Evolutionary conservation across 2,329 filamentous ascomycete species (phyloP), one percentile per base, ranked within the genome.

Genomic region (Didymella pomorum): DNA sequence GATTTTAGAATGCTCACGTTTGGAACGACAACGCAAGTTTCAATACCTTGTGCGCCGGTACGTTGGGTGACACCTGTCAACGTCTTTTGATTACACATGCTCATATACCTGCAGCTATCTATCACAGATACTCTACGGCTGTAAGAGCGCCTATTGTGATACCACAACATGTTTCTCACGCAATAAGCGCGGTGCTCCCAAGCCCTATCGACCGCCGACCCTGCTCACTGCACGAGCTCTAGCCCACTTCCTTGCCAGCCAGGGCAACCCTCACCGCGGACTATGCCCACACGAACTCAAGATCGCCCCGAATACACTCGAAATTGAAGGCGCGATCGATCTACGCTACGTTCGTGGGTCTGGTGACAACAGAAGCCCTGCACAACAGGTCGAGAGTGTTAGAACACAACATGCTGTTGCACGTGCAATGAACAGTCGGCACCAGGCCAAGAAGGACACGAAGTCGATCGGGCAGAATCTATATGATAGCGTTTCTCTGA

Each of bases 81-180:
- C 10, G 33, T 50, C 8, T 29, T n/a, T 7, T 23, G 29, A 29
- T 50, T 31, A 45, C 29, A 21, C 8, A 35, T 21, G 35, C 47
- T 58, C 21, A 56, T 50, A 41, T 41, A 33, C 53, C 18, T 21
- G 21, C 63, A 94, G 91, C 69, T 96, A 91, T 72, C 87, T 93
- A 48, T 81, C 86, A 31, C 93, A 97, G 77, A 85, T 97, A n/a
- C 86, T 92, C 56, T 85, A 90, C 64, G 93, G 93, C 63, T 97
- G 93, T 73, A 86, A 86, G 61, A 86, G 85, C 63, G 79, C 83
- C 52, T 80, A 83, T 50, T 97, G 93, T 77, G 82, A 81, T 33
- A 94, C 88, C 1, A 79, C 91, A 14, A 94, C 91, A 14, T 97
- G 93, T 79, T 89, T 94, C 71, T 92, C 88, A 61, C 92, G 86